Base-by-base conservation (phyloP, 1,284 basidiomycete species). In the Leccinum cinnamomeum region DNA sequence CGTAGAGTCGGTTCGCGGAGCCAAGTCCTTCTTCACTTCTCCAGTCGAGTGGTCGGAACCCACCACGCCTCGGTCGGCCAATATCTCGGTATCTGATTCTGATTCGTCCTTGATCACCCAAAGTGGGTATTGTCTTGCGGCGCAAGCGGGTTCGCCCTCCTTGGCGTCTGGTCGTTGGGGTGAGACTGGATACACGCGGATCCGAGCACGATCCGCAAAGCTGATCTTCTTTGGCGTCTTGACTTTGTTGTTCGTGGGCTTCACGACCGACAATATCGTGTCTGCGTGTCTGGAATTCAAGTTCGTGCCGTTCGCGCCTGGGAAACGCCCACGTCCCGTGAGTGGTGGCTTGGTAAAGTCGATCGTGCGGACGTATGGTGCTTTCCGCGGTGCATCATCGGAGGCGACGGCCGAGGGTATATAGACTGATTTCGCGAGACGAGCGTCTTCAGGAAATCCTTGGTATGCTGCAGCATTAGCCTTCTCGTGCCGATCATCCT, bases 141-240 rank as follows among this genome's bases (percentile, higher is more conserved):
- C 3, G 18, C 23, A n/a, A 12, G 23, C 18, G 7, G 25, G 4
- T 5, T 20, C 33, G 18, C 5, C 14, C 1, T 53, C 57, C 44
- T 58, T 53, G 50, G 14, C 10, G 37, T 56, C 62, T 35, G 33
- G 33, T 51, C 39, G 69, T 48, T 7, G 44, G 30, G 69, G 70
- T 11, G 71, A 72, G 51, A 65, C 41, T 33, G 5, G 33, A 20
- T 72, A 72, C n/a, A 75, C 67, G 8, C 67, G 51, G 53, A 72
- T 61, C 18, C 59, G 64, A 51, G 73, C 73, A 16, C 65, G 70
- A 37, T 71, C 46, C 35, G 73, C 73, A 53, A 72, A 72, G 28
- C 65, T 68, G 41, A 74, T 72, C 59, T 72, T 75, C 62, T 69
- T 72, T 16, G 64, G 73, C 2, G 67, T 64, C 64, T 71, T 75